Conservation (phyloP, 768 basidiomycete species). For the Kwoniella sp. region DNA sequence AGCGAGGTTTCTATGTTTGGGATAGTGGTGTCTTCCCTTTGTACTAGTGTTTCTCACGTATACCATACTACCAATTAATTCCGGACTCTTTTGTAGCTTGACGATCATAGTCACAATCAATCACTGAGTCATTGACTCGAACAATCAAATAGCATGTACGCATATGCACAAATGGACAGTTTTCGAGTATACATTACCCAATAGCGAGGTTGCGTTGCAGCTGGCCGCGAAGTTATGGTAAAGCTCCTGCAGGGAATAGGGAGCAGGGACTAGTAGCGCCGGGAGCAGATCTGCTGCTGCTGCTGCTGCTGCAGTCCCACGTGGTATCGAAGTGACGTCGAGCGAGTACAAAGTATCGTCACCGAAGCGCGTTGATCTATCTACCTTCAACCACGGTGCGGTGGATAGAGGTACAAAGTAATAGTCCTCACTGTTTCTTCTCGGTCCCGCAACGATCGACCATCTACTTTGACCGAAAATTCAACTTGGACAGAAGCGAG, state of each 20-base stretch:
- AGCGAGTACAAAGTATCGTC: too few species aligned
- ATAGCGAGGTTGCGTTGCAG: too few species aligned
- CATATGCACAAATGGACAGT: conserved; percentile 6
- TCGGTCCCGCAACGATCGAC: too few species aligned
- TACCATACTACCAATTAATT: conserved; percentile 1
- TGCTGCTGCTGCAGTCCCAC: too few species aligned
- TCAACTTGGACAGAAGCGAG: too few species aligned
- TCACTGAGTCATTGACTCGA: not conserved
- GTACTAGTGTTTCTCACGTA: not conserved
- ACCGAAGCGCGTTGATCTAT: not conserved
- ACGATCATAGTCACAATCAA: conserved; percentile 4
- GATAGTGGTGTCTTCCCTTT: not conserved
- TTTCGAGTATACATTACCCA: too few species aligned
- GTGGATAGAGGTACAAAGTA: too few species aligned
- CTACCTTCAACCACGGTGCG: not conserved
- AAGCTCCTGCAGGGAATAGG: too few species aligned
- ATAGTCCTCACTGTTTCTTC: too few species aligned
- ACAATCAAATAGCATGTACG: conserved; percentile 2
- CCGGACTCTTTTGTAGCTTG: conserved; percentile 11
- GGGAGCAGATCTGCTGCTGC: not conserved
- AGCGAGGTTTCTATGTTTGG: not conserved
- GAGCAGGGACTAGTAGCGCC: too few species aligned
- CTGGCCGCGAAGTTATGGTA: too few species aligned
- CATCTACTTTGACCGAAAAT: too few species aligned
- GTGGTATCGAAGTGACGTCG: not conserved